Conservation (phyloP, 257 asterid genomes). For the Solanum ossicruentum region DNA sequence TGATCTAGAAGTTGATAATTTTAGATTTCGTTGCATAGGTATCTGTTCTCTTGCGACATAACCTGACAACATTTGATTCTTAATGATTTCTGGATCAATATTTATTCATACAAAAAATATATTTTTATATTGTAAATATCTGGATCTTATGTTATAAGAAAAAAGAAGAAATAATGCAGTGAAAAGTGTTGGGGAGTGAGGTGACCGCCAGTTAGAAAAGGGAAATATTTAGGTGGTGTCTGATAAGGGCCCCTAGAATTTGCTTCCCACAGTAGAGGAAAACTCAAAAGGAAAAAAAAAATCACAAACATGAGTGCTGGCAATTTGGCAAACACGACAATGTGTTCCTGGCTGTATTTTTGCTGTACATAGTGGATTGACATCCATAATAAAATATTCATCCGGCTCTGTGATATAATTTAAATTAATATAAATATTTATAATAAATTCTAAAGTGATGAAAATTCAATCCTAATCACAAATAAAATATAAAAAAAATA, state of each 20-base stretch:
- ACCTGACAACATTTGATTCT: neutral
- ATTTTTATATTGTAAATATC: neutral
- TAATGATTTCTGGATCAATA: neutral
- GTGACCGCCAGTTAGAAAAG: neutral
- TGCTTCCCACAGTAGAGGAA: neutral
- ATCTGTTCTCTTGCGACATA: neutral
- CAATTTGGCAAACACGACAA: neutral
- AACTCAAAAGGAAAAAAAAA: neutral
- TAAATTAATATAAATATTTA: too few relatives aligned
- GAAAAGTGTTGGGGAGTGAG: neutral
- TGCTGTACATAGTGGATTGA: neutral
- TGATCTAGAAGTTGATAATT: neutral
- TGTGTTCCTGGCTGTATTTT: neutral
- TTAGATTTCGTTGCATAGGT: neutral
- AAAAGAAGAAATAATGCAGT: fast-evolving
- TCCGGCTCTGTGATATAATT: too few relatives aligned
- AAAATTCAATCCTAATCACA: too few relatives aligned
- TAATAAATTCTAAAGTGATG: too few relatives aligned
- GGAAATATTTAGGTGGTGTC: neutral
- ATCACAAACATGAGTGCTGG: neutral
- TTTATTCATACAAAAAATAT: neutral
- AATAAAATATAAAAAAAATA: too few relatives aligned
- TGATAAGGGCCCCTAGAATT: neutral
- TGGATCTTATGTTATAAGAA: neutral
- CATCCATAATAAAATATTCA: neutral